These are phyloP conservation scores for Fistulinella prunicolor DNA, from an alignment of 768 basidiomycete species.

Conservation along the genomic window DNA sequence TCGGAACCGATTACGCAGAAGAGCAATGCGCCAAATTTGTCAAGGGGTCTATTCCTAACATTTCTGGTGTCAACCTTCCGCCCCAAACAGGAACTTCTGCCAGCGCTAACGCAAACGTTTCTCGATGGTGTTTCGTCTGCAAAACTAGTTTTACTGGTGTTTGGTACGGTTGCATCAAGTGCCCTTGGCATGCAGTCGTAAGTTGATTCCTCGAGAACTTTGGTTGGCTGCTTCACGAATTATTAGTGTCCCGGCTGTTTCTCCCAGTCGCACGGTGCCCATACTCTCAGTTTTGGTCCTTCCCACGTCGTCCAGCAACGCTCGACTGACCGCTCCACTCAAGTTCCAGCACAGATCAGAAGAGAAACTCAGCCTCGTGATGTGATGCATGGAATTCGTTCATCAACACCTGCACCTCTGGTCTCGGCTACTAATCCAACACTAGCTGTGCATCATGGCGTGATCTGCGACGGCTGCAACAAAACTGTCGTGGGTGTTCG, in stretches of 20 bases:
- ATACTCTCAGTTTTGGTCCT: slow-evolving; percentile 33
- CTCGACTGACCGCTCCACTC: neutral
- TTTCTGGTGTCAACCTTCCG: neutral
- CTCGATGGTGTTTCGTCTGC: slow-evolving; percentile 32
- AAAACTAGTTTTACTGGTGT: slow-evolving; percentile 21
- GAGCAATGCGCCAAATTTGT: neutral
- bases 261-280: slow-evolving; percentile 24
- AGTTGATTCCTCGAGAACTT: slow-evolving; percentile 7
- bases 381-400: too few species aligned
- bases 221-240: slow-evolving; percentile 6
- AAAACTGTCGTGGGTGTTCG: slow-evolving; percentile 58
- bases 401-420: too few species aligned
- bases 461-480: slow-evolving; percentile 68
- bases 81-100: neutral
- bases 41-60: neutral
- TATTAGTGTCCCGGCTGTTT: slow-evolving; percentile 28
- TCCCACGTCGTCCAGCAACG: slow-evolving; percentile 27
- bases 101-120: neutral
- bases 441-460: slow-evolving; percentile 46
- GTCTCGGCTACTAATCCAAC: neutral
- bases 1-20: slow-evolving; percentile 24
- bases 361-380: neutral
- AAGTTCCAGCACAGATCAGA: neutral
- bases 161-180: slow-evolving; percentile 34
- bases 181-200: slow-evolving; percentile 31